A percentile compares a stretch with the other conserved stretches of the same genome.
Evolutionary conservation across 192 early-diverging fungal genomes (phyloP).

Genomic region (Neocallimastix lanati): DNA sequence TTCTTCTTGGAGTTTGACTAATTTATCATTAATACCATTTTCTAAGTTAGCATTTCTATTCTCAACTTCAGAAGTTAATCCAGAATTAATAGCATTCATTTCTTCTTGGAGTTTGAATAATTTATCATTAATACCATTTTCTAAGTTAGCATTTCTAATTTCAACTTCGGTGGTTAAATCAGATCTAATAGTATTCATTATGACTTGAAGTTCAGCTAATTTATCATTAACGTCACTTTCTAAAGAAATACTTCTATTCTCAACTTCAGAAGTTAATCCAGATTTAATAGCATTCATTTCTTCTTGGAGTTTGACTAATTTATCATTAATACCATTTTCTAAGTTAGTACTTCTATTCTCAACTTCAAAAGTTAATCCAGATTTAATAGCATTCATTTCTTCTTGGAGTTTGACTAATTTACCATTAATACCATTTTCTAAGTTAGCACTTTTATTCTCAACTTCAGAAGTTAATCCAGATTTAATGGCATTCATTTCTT

Average conservation of each 20-base stretch:
- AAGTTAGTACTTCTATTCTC: not conserved
- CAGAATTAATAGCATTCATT: not conserved
- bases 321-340: not conserved
- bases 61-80: not conserved
- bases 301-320: not conserved
- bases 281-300: not conserved
- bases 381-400: no score
- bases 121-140: not conserved
- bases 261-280: not conserved
- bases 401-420: not conserved
- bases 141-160: not conserved
- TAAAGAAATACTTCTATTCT: not conserved
- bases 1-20: not conserved
- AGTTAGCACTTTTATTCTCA: not conserved
- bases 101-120: not conserved
- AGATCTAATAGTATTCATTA: not conserved
- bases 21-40: not conserved
- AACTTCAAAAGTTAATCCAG: not conserved
- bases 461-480: not conserved
- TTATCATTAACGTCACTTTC: not conserved
- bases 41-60: not conserved
- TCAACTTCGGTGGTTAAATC: not conserved
- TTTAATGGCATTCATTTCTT: not conserved
- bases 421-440: not conserved
- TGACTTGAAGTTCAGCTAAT: not conserved